Evolutionary conservation across 2,329 filamentous ascomycete genomes (phyloP), one percentile per base, ranked within the genome.

Genomic region (Blumeria graminis): DNA sequence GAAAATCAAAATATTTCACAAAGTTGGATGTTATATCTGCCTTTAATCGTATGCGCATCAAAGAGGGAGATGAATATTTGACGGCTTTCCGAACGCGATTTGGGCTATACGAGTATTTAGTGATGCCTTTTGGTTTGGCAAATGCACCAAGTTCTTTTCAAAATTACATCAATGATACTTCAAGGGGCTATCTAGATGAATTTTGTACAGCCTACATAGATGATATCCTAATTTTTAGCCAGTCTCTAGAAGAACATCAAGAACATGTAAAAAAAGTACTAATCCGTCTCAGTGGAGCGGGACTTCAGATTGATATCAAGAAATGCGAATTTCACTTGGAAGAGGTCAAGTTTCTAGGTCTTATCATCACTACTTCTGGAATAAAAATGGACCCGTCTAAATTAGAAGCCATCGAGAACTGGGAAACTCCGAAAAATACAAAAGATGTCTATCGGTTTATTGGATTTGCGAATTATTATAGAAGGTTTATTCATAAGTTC

Each of bases 111-210:
- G 38, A 41, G 38, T 41, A 41, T 41, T 5, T 41, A 22, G 60
- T 67, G 1, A 66, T 63, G 53, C 59, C 59, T 0, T 67, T 68
- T 60, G 55, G 65, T 9, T 16, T 41, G 38, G 38, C 38, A 41
- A 41, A 41, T 16, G 38, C 38, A 13, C 38, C 38, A 11, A 41
- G 38, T 16, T 41, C 38, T 11, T 41, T 41, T 5, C 38, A 41
- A 41, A 41, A 41, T 41, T 3, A 41, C n/a, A 41, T 41, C n/a
- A 13, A 41, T 16, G 5, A 41, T 41, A 13, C 38, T 13, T 3
- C 5, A 3, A 41, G n/a, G 38, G 11, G n/a, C 6, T 41, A 11
- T 41, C 6, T 4, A 16, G 38, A 41, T 53, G 13, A 39, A 1
- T 62, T 58, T 54, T 57, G 38, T 18, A 57, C 45, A 22, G 58